Evolutionary conservation across 2,329 filamentous ascomycete genomes (phyloP).

Genomic region (Zasmidium citrigriseum): DNA sequence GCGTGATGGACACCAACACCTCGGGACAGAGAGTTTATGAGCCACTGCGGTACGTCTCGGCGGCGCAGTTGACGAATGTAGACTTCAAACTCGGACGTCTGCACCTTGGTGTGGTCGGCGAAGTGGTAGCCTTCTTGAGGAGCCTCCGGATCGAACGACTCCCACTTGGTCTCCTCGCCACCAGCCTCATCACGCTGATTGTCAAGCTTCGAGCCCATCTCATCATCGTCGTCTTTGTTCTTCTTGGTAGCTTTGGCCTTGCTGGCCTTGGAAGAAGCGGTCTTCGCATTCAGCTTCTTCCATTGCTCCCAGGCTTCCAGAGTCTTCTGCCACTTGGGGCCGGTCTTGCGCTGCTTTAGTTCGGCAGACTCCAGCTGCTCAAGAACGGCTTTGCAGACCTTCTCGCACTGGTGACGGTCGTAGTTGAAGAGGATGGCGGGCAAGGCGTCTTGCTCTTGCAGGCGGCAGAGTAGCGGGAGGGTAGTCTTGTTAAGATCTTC

Average conservation of each 20-base stretch:
- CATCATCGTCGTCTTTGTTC: constrained; percentile 40
- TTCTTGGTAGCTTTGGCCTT: constrained; percentile 40
- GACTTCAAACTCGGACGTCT: constrained; percentile 59
- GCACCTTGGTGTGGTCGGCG: constrained; percentile 62
- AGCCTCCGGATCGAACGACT: constrained; percentile 66
- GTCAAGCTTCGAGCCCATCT: constrained; percentile 58
- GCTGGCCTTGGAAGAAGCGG: constrained; percentile 40
- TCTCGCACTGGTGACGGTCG: constrained; percentile 66
- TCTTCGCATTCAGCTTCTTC: constrained; percentile 50
- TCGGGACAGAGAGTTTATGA: constrained; percentile 63
- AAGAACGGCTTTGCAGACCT: constrained; percentile 55
- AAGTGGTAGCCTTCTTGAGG: constrained; percentile 67
- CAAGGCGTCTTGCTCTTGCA: constrained; percentile 65
- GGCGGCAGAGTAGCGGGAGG: constrained; percentile 59
- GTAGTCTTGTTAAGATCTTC: constrained; percentile 46
- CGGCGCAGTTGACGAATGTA: constrained; percentile 55
- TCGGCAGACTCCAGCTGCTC: constrained; percentile 58
- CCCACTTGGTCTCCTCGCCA: constrained; percentile 58
- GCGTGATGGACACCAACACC: constrained; percentile 78
- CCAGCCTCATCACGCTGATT: constrained; percentile 58
- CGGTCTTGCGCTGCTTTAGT: constrained; percentile 56
- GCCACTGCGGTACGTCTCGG: constrained; percentile 51
- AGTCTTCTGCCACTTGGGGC: constrained; percentile 61
- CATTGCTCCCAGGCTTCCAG: constrained; percentile 61
- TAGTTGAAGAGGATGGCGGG: constrained; percentile 80